These are phyloP conservation scores for Artemisia tridentata DNA, from an alignment of 129 eudicot genomes.

Conservation along the genomic window DNA sequence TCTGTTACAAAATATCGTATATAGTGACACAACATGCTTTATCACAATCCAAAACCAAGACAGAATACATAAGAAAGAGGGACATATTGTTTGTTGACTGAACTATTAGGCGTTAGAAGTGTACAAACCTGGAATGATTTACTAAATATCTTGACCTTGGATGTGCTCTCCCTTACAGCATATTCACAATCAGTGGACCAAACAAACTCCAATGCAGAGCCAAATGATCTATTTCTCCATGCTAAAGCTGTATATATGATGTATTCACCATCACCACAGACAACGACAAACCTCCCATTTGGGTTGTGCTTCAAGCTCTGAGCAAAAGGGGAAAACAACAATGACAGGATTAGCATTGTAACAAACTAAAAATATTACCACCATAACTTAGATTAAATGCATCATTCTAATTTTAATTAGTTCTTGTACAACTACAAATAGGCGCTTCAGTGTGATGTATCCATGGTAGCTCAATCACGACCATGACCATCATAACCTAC, in stretches of 20 bases:
- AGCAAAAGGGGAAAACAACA: slow-evolving; percentile 4
- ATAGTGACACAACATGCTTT: neutral
- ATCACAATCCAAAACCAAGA: slow-evolving; percentile 8
- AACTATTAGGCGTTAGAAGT: slow-evolving; percentile 1
- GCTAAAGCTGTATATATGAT: too few relatives aligned
- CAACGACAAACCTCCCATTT: too few relatives aligned
- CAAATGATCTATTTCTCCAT: too few relatives aligned
- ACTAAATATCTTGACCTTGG: slow-evolving; percentile 79
- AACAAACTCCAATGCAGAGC: slow-evolving; percentile 92
- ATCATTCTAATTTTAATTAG: neutral
- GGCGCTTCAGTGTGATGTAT: neutral
- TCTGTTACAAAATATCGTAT: neutral
- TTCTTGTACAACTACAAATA: slow-evolving; percentile 9
- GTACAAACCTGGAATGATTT: slow-evolving; percentile 74
- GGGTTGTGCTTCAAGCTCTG: slow-evolving; percentile 97
- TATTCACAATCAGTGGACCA: slow-evolving; percentile 96
- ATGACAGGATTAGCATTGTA: slow-evolving; percentile 12
- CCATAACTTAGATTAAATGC: neutral
- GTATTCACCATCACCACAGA: too few relatives aligned
- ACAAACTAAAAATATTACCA: neutral
- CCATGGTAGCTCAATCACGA: neutral
- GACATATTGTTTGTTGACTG: neutral
- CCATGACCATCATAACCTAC: too few relatives aligned
- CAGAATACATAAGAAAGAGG: too few relatives aligned
- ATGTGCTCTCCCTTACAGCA: slow-evolving; percentile 97